A percentile compares a stretch with the other conserved stretches of the same genome.
These are phyloP conservation scores for Talaromyces rugulosus DNA, from an alignment of 2,329 filamentous ascomycete species.

Conservation along the genomic window DNA sequence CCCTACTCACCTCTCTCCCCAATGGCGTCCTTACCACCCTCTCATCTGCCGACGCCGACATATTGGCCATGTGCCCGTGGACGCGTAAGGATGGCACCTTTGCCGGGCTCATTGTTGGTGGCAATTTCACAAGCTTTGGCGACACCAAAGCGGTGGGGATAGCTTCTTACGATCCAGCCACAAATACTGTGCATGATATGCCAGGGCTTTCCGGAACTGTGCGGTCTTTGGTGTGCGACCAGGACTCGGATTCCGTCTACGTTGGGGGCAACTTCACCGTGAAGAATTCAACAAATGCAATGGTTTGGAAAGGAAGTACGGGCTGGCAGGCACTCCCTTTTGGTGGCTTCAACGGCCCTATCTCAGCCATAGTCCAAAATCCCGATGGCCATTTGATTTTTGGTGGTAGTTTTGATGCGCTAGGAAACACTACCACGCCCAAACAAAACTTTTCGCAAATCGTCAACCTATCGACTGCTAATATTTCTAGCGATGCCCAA, in stretches of 20 bases:
- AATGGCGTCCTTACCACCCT: conserved; percentile 77
- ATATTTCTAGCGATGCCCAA: conserved; percentile 60
- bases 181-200: conserved; percentile 66
- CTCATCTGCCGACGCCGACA: conserved; percentile 74
- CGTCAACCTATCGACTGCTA: conserved; percentile 78
- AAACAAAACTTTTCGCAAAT: conserved; percentile 64
- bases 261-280: conserved; percentile 82
- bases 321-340: conserved; percentile 82
- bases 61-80: conserved; percentile 83
- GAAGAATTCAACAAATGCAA: conserved; percentile 80
- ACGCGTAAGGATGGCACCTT: conserved; percentile 61
- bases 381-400: conserved; percentile 84
- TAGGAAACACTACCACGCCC: conserved; percentile 66
- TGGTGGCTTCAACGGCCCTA: conserved; percentile 88
- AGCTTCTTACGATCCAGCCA: conserved; percentile 74
- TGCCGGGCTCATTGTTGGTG: conserved; percentile 76
- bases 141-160: conserved; percentile 71
- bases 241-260: conserved; percentile 73
- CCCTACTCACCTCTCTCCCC: conserved; percentile 75
- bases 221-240: conserved; percentile 76
- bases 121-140: conserved; percentile 91
- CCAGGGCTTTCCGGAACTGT: conserved; percentile 80
- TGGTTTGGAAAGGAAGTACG: conserved; percentile 67
- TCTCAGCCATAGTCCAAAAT: conserved; percentile 76
- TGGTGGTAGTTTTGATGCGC: conserved; percentile 80